phyloP scores from a whole-genome alignment of 208 protist species.

The Acanthamoeba healyi region DNA sequence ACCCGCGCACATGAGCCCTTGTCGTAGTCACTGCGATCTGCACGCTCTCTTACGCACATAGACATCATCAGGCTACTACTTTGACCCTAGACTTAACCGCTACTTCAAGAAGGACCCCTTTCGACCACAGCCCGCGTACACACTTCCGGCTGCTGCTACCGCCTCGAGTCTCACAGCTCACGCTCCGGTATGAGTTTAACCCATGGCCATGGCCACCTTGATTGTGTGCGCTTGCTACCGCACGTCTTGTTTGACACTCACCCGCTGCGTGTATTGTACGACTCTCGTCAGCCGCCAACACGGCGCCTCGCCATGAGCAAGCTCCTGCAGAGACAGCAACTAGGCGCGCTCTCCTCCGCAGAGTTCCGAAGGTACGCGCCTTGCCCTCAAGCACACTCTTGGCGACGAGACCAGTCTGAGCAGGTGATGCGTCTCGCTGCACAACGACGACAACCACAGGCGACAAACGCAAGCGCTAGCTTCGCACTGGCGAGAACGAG shows the following conservation, averaged over 20 bases:
- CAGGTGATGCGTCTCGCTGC: too few species aligned
- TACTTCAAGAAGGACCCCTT: conserved; percentile 71
- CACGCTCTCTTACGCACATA: too few species aligned
- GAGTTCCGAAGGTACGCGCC: neutral
- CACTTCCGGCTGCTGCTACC: neutral
- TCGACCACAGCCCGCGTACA: conserved; percentile 31
- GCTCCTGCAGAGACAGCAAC: neutral
- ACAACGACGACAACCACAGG: neutral
- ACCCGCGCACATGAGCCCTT: too few species aligned
- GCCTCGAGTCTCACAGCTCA: neutral
- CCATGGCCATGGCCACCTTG: neutral
- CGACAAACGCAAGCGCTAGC: neutral
- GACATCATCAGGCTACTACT: conserved; percentile 61
- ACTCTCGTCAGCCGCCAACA: neutral
- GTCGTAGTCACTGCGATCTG: too few species aligned
- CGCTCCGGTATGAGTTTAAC: too few species aligned
- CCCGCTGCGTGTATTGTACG: neutral
- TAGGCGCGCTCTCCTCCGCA: neutral
- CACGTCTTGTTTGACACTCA: too few species aligned
- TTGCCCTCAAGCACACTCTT: neutral
- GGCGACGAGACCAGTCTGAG: too few species aligned
- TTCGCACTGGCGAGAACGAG: neutral
- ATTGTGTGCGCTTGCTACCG: neutral
- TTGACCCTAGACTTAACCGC: conserved; percentile 28
- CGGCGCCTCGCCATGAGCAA: neutral